phyloP scores from a whole-genome alignment of 75 land plant species.

The Sequoiadendron giganteum region DNA sequence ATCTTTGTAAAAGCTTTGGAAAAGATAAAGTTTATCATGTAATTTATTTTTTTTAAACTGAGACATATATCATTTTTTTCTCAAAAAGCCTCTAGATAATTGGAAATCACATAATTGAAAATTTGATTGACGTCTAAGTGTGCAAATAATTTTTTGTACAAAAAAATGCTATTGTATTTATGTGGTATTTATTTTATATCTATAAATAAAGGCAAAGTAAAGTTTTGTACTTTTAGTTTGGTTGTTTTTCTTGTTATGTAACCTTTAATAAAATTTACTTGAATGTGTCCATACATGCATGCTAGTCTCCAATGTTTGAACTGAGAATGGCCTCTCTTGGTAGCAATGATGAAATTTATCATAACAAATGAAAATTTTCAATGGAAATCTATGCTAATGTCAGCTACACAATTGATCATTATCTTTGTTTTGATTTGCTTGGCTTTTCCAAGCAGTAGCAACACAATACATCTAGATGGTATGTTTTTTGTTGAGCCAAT shows the following conservation, averaged over 20 bases:
- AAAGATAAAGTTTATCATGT: not conserved
- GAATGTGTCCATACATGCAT: slow-evolving; percentile 3
- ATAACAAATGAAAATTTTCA: not conserved
- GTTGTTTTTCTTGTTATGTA: not conserved
- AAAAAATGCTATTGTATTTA: not conserved
- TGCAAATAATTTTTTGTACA: not conserved
- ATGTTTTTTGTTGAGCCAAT: not conserved
- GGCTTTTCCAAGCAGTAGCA: not conserved
- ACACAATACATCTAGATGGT: slow-evolving; percentile 10
- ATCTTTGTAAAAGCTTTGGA: not conserved
- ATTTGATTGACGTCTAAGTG: not conserved
- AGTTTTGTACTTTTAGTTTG: not conserved
- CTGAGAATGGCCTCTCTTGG: slow-evolving; percentile 4
- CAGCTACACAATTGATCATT: slow-evolving; percentile 1
- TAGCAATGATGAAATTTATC: not conserved
- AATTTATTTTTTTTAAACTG: not conserved
- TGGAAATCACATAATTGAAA: not conserved
- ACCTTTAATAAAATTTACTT: slow-evolving; percentile 2
- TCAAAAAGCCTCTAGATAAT: not conserved
- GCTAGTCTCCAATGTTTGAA: slow-evolving; percentile 8
- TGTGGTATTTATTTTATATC: not conserved
- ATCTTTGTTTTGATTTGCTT: slow-evolving; percentile 1
- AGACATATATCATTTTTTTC: not conserved
- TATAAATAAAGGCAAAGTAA: not conserved
- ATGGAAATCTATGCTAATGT: slow-evolving; percentile 11